Base-by-base conservation (phyloP, 306 rosid species). In the Begonia peltatifolia region DNA sequence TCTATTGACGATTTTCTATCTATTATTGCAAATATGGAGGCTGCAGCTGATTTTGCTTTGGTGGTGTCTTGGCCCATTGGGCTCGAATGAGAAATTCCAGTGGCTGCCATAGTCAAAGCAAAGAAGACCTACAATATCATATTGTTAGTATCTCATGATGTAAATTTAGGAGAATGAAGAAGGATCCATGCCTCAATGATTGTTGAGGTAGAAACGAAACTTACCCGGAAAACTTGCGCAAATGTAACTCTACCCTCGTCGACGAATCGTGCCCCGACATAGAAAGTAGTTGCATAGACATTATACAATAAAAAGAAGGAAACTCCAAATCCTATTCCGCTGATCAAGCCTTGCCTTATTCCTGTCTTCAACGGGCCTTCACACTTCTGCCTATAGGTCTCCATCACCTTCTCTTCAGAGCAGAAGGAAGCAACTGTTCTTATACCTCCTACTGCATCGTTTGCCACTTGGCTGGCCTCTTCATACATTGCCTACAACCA, bases 391-490 rank as follows among this genome's bases (percentile, higher is more conserved):
- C 66, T 55, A 55, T 87, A 87, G 11, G 80, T 67, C 61, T 84
- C 92, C 94, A 84, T 81, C 59, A 87, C 96, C 66, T 81, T 84
- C 59, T 76, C 90, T 69, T 87, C 96, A 2, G 94, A 89, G 60
- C 96, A 81, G 59, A 84, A 87, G 25, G 96, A 87, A 60, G 92
- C 79, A 35, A 87, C 87, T 0, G 92, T 87, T 69, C 96, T 80
- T 70, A 87, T 84, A 57, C 96, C 79, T 44, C 96, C 94, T 49
- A 87, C 94, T 2, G 94, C 96, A 55, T 87, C 96, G 52, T 71
- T 84, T 9, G 94, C 96, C 42, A 87, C 87, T 67, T 84, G 96
- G 57, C 94, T 87, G 8, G 94, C 96, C 20, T 84, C 94, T 72
- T 84, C 96, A 15, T 87, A 84, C 96, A 62, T 84, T 72, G 63